Evolutionary conservation across 176 grass and related monocot genomes (phyloP).

Genomic region (Eleusine coracana): DNA sequence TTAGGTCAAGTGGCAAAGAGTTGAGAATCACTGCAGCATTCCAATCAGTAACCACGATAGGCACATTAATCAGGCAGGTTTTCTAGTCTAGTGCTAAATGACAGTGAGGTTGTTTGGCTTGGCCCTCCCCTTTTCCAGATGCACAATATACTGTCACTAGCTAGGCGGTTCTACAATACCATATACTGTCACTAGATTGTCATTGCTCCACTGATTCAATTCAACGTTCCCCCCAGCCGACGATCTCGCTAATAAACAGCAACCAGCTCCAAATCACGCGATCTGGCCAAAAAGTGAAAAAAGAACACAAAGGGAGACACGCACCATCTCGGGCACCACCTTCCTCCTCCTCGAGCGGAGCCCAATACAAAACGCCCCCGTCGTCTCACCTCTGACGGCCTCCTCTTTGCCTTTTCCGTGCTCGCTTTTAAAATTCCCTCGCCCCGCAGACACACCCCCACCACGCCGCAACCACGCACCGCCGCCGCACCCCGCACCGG

Average conservation of each 20-base stretch:
- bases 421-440: slow-evolving; percentile 37
- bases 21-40: background rate
- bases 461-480: background rate
- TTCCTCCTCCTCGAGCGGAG: background rate
- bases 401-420: slow-evolving; percentile 42
- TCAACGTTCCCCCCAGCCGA: background rate
- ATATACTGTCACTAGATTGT: too few relatives aligned
- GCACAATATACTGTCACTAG: background rate
- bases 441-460: background rate
- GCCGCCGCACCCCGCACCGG: background rate
- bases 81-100: background rate
- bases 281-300: slow-evolving; percentile 22
- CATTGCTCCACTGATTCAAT: background rate
- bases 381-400: background rate
- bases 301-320: slow-evolving; percentile 20
- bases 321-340: slow-evolving; percentile 1
- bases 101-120: background rate
- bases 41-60: background rate
- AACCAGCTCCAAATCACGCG: slow-evolving; percentile 17
- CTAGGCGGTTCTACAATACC: too few relatives aligned
- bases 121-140: slow-evolving; percentile 21
- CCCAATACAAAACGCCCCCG: slow-evolving; percentile 9
- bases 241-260: background rate
- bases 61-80: background rate
- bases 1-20: slow-evolving; percentile 10